phyloP scores from a whole-genome alignment of 148 eudicot genomes.

The Beta vulgaris region DNA sequence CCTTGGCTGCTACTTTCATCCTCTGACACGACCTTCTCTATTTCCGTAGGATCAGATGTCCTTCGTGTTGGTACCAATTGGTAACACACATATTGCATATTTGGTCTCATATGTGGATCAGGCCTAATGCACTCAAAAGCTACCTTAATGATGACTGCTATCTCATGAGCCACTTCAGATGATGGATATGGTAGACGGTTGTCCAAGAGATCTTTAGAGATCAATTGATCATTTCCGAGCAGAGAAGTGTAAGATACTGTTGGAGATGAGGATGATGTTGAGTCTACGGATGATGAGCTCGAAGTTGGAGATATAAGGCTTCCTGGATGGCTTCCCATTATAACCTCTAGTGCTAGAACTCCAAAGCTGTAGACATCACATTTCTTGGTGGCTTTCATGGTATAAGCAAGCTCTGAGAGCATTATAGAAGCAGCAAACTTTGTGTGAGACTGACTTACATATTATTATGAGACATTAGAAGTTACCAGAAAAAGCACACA shows the following conservation, averaged over 20 bases:
- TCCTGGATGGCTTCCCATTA: constrained; percentile 49
- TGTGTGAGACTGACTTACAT: no score
- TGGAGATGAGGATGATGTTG: constrained; percentile 18
- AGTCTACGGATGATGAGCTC: constrained; percentile 8
- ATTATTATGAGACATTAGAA: no score
- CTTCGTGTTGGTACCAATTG: constrained; percentile 26
- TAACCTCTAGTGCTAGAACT: constrained; percentile 41
- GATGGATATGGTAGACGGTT: constrained; percentile 33
- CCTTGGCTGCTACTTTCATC: constrained; percentile 12
- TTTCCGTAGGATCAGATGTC: neutral
- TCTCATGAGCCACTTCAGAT: constrained; percentile 22
- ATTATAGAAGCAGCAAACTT: neutral
- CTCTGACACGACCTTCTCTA: constrained; percentile 14
- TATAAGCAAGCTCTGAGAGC: constrained; percentile 50
- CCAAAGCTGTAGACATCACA: constrained; percentile 64
- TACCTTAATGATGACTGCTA: constrained; percentile 25
- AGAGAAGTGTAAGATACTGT: neutral
- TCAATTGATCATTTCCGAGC: neutral
- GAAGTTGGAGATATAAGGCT: constrained; percentile 19
- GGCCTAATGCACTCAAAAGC: constrained; percentile 39
- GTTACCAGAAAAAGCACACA: no score
- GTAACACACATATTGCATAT: constrained; percentile 36
- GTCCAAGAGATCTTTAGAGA: constrained; percentile 34
- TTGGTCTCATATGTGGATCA: constrained; percentile 44
- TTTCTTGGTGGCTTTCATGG: constrained; percentile 42